phyloP scores from a whole-genome alignment of 73 alveolate species.

The Symbiodinium natans region DNA sequence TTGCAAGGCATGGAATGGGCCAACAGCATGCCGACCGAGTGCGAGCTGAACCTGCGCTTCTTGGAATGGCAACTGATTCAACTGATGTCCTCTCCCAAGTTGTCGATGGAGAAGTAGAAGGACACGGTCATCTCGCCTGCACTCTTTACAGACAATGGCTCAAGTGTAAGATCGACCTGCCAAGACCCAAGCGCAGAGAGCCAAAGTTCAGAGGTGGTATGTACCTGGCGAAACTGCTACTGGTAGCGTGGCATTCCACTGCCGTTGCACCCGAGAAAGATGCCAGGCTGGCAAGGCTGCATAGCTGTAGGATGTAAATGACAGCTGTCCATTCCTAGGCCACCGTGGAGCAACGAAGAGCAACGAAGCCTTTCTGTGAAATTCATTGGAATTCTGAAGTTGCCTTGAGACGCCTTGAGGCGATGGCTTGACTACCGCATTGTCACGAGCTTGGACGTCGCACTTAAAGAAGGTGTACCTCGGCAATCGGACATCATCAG shows the following conservation, averaged over 20 bases:
- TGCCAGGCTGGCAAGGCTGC: constrained; percentile 20
- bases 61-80: too few species aligned
- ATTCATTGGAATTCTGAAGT: background rate
- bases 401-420: background rate
- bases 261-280: background rate
- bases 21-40: too few species aligned
- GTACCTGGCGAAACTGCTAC: constrained; percentile 22
- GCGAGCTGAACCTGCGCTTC: too few species aligned
- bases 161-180: background rate
- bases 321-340: constrained; percentile 42
- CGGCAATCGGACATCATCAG: background rate
- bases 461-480: constrained; percentile 72
- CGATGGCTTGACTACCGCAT: constrained; percentile 44
- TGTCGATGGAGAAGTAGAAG: constrained; percentile 67
- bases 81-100: constrained; percentile 87
- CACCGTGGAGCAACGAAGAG: too few species aligned
- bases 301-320: constrained; percentile 40
- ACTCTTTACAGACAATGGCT: background rate
- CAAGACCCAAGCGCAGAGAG: constrained; percentile 17
- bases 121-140: constrained; percentile 86
- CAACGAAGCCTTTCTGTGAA: background rate
- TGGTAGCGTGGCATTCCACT: background rate
- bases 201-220: constrained; percentile 77
- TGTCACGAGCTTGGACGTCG: constrained; percentile 61
- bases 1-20: too few species aligned